Evolutionary conservation across 192 early-diverging fungal genomes (phyloP), one percentile per base, ranked within the genome.

Genomic region (Spizellomyces punctatus): DNA sequence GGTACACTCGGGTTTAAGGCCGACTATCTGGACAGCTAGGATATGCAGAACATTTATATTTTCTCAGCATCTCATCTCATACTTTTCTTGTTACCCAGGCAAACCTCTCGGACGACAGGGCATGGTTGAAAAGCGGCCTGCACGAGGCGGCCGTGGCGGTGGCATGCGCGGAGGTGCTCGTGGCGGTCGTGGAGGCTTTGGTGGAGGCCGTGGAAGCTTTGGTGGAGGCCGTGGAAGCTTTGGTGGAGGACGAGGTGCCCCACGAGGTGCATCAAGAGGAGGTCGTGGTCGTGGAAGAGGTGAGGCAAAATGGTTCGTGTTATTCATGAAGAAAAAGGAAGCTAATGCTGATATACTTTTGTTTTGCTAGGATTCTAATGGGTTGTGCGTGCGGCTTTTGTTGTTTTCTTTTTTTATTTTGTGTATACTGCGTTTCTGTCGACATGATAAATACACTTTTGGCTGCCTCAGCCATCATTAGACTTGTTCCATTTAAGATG

Each of bases 61-160:
- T 10, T 0, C 64, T 65, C 16, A 14, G 47, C 48, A 27, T 49
- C 27, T 45, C 16, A 36, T 21, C 17, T 10, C 12, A 22, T 27
- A 4, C 46, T 7, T 61, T 72, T 21, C n/a, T 66, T 64, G 45
- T 49, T 72, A 86, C 82, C 84, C 89, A 84, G 86, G 81, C 6
- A 88, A 86, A 58, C 86, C 84, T 41, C 69, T 79, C 10, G 86
- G 82, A 79, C 73, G 82, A 86, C 87, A 80, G 83, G 88, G 77
- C 76, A 81, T 67, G 83, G 87, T 83, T 67, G 83, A 62, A 74
- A 89, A 81, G 86, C 77, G 85, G 59, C 83, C 80, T 46, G 83
- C 88, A 43, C 79, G 86, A 14, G 75, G 85, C 22, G 78, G 79
- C 6, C 69, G 78, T 46, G 69, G 81, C 64, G 81, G 85, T 63